Evolutionary conservation across 805 yeast species (phyloP).

Genomic region (Kockiozyma suomiensis): DNA sequence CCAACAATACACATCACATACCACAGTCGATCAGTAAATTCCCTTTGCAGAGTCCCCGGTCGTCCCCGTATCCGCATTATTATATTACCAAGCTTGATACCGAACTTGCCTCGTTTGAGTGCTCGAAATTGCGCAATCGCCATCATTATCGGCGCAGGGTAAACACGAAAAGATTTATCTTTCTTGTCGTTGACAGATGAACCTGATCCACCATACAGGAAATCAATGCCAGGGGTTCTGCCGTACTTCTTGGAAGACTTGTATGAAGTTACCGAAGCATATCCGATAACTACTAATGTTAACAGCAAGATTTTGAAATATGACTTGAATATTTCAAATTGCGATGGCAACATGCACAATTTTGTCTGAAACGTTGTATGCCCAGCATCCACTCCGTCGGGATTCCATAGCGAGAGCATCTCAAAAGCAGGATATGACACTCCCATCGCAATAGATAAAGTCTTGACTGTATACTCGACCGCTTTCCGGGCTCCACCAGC

Average conservation of each 20-base stretch:
- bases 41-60: slow-evolving; percentile 24
- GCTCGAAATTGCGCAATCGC: neutral
- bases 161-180: neutral
- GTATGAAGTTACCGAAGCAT: neutral
- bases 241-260: slow-evolving; percentile 2
- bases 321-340: slow-evolving; percentile 29
- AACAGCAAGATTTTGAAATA: slow-evolving; percentile 24
- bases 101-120: slow-evolving; percentile 9
- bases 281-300: slow-evolving; percentile 16
- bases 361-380: slow-evolving; percentile 26
- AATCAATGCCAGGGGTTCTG: slow-evolving; percentile 1
- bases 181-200: neutral
- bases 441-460: slow-evolving; percentile 93
- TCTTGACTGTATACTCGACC: slow-evolving; percentile 79
- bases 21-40: slow-evolving; percentile 9
- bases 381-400: neutral
- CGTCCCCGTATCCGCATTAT: slow-evolving; percentile 11
- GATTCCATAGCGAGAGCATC: slow-evolving; percentile 59
- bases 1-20: slow-evolving; percentile 20
- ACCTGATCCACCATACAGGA: slow-evolving; percentile 7
- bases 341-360: slow-evolving; percentile 37
- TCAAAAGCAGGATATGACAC: slow-evolving; percentile 84
- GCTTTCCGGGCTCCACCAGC: slow-evolving; percentile 40
- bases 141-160: slow-evolving; percentile 12
- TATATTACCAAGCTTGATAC: no score